Evolutionary conservation across 352 stramenopile species (phyloP).

Genomic region (Phytophthora hybrid): DNA sequence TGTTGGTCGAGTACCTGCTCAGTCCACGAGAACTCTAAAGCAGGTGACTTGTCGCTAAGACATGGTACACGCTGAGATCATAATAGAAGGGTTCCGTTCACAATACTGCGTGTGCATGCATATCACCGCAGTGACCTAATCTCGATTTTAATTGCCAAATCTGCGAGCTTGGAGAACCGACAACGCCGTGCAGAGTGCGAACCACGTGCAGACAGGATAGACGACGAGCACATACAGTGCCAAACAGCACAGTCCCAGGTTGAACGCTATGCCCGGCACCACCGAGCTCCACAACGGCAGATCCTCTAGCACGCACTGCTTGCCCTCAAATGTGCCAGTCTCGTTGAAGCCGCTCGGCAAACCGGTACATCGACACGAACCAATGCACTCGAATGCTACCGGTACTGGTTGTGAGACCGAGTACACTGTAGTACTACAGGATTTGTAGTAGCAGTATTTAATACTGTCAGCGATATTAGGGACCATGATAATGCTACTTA

Average conservation of each 20-base stretch:
- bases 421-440: too few relatives aligned
- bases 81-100: slow-evolving; percentile 3
- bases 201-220: slow-evolving; percentile 54
- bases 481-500: too few relatives aligned
- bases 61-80: slow-evolving; percentile 15
- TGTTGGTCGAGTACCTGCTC: not conserved
- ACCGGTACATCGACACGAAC: slow-evolving; percentile 35
- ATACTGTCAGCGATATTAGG: too few relatives aligned
- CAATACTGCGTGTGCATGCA: not conserved
- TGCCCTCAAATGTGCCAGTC: slow-evolving; percentile 52
- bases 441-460: too few relatives aligned
- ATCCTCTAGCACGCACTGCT: slow-evolving; percentile 43
- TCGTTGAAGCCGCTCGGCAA: slow-evolving; percentile 77
- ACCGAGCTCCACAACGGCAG: slow-evolving; percentile 42
- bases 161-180: slow-evolving; percentile 58
- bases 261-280: slow-evolving; percentile 46
- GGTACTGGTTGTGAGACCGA: too few relatives aligned
- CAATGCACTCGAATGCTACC: too few relatives aligned
- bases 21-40: not conserved
- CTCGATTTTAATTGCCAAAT: slow-evolving; percentile 53
- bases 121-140: slow-evolving; percentile 5
- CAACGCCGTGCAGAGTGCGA: slow-evolving; percentile 50
- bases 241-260: slow-evolving; percentile 46
- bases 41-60: slow-evolving; percentile 4
- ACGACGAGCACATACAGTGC: slow-evolving; percentile 41